Evolutionary conservation across 768 basidiomycete species (phyloP).

Genomic region (Amyloporia xantha): DNA sequence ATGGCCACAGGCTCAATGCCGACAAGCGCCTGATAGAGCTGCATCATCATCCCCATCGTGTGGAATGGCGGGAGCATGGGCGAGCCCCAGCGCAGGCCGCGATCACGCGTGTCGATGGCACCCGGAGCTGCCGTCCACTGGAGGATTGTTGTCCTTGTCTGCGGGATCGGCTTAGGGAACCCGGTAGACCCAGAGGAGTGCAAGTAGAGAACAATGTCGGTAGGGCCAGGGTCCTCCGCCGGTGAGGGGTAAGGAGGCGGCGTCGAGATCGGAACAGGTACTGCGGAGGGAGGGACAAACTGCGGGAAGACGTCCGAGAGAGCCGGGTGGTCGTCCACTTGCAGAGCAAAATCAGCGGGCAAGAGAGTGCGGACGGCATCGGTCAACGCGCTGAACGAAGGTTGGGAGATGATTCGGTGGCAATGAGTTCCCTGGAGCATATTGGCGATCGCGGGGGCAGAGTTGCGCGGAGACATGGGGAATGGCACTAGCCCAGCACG

Average conservation of each 20-base stretch:
- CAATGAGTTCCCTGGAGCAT: slow-evolving; percentile 12
- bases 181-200: slow-evolving; percentile 22
- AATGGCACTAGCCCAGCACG: slow-evolving; percentile 9
- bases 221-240: background rate
- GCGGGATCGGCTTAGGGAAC: slow-evolving; percentile 19
- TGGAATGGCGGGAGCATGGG: background rate
- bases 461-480: slow-evolving; percentile 22
- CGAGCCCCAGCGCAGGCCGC: background rate
- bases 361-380: slow-evolving; percentile 3
- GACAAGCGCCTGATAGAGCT: background rate
- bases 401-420: slow-evolving; percentile 10
- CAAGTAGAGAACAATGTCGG: slow-evolving; percentile 11
- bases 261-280: background rate
- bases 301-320: slow-evolving; percentile 11
- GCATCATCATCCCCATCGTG: background rate
- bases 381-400: slow-evolving; percentile 1
- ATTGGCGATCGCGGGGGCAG: slow-evolving; percentile 12
- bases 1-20: background rate
- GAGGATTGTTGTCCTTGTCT: slow-evolving; percentile 12
- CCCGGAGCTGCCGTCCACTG: background rate
- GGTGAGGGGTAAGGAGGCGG: background rate
- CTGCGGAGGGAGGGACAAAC: background rate
- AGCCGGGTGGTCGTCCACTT: slow-evolving; percentile 7
- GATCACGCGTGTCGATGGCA: background rate
- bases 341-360: slow-evolving; percentile 2